Conservation (phyloP, 148 eudicot species). For the Camellia japonica region DNA sequence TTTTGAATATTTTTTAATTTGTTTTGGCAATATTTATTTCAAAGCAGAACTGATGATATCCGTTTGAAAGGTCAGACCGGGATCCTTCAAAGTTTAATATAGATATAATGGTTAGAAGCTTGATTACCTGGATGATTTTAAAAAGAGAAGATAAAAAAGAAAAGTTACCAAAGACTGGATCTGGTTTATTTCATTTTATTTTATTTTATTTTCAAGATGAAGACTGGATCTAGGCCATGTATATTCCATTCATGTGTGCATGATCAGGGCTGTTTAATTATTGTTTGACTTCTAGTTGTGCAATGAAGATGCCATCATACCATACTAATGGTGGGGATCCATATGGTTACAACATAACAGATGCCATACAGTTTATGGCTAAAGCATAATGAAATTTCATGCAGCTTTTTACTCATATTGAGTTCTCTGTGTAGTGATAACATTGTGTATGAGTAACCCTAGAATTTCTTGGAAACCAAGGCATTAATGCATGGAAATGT, state of each 20-base stretch:
- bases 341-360: background rate
- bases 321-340: background rate
- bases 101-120: background rate
- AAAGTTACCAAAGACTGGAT: no score
- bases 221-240: background rate
- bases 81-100: background rate
- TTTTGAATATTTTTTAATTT: background rate
- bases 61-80: background rate
- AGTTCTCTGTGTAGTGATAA: background rate
- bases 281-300: background rate
- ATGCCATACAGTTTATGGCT: background rate
- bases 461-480: background rate
- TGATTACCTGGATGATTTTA: background rate
- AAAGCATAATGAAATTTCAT: no score
- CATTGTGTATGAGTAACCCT: background rate
- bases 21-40: background rate
- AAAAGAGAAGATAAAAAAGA: background rate
- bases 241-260: background rate
- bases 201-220: no score
- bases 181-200: no score
- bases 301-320: background rate
- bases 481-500: background rate
- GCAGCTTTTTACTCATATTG: background rate
- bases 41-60: background rate
- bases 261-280: background rate